Conservation (phyloP, 2,329 filamentous ascomycete species). For the Pseudogymnoascus sp. region DNA sequence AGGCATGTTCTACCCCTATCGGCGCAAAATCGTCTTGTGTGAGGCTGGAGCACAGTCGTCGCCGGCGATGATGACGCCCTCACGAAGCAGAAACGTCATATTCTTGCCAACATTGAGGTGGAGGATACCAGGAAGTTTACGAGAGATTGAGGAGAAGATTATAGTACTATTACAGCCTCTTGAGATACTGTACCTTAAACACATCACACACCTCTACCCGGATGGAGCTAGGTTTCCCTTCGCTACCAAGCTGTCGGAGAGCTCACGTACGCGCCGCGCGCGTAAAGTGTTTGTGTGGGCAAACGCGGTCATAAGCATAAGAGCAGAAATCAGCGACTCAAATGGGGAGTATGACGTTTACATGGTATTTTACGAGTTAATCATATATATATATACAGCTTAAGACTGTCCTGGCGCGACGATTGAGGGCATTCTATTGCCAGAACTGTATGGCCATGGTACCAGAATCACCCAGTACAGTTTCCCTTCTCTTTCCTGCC, state of each 20-base stretch:
- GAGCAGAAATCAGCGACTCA: not conserved
- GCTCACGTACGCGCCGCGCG: not conserved
- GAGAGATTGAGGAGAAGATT: not conserved
- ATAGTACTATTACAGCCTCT: not conserved
- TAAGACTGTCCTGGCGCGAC: not conserved
- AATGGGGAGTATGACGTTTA: not conserved
- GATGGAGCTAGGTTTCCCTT: constrained; percentile 6
- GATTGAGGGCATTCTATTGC: not conserved
- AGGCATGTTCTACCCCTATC: constrained; percentile 2
- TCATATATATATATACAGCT: not conserved
- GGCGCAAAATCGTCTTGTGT: not conserved
- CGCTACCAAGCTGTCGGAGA: constrained; percentile 5
- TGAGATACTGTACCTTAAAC: constrained; percentile 5
- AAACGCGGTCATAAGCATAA: not conserved
- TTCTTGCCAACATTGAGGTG: not conserved
- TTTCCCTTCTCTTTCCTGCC: not conserved
- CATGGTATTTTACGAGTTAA: not conserved
- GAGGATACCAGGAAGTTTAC: not conserved
- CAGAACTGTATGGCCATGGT: not conserved
- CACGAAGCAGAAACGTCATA: not conserved
- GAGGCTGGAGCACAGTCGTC: not conserved
- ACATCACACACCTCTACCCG: not conserved
- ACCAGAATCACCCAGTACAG: not conserved
- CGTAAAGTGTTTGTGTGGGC: not conserved
- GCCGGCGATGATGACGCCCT: not conserved